These are phyloP conservation scores for Spathaspora passalidarum DNA, from an alignment of 805 yeast genomes.

Conservation along the genomic window DNA sequence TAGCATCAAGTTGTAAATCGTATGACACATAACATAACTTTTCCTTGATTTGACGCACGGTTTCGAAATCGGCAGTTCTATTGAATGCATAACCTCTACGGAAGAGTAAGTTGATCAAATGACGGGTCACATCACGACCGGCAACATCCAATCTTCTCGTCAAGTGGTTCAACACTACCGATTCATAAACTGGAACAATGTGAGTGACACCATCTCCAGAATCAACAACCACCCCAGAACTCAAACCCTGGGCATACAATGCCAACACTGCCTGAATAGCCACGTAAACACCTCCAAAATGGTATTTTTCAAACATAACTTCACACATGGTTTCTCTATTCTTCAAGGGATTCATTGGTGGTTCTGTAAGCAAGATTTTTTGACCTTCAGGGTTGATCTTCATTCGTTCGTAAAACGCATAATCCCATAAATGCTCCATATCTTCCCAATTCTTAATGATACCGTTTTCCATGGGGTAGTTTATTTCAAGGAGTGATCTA, in stretches of 20 bases:
- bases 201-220: slow-evolving; percentile 99
- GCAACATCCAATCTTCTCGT: slow-evolving; percentile 94
- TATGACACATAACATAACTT: slow-evolving; percentile 93
- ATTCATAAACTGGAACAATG: slow-evolving; percentile 96
- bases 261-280: slow-evolving; percentile 99
- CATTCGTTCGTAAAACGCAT: slow-evolving; percentile 91
- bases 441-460: slow-evolving; percentile 97
- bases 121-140: slow-evolving; percentile 97
- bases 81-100: slow-evolving; percentile 98
- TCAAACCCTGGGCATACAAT: slow-evolving; percentile 92
- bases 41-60: slow-evolving; percentile 96
- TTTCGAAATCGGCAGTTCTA: slow-evolving; percentile 98
- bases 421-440: slow-evolving; percentile 97
- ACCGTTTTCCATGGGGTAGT: slow-evolving; percentile 99
- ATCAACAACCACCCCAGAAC: slow-evolving; percentile 97
- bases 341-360: slow-evolving; percentile 94
- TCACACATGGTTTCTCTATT: slow-evolving; percentile 91
- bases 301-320: slow-evolving; percentile 87
- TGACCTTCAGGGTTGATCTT: slow-evolving; percentile 69
- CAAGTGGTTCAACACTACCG: slow-evolving; percentile 91
- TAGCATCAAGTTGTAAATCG: slow-evolving; percentile 86
- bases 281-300: slow-evolving; percentile 89
- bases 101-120: slow-evolving; percentile 82
- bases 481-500: slow-evolving; percentile 83
- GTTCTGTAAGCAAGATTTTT: slow-evolving; percentile 89